Evolutionary conservation across 2,329 filamentous ascomycete genomes (phyloP).

Genomic region (Fusarium xyrophilum): DNA sequence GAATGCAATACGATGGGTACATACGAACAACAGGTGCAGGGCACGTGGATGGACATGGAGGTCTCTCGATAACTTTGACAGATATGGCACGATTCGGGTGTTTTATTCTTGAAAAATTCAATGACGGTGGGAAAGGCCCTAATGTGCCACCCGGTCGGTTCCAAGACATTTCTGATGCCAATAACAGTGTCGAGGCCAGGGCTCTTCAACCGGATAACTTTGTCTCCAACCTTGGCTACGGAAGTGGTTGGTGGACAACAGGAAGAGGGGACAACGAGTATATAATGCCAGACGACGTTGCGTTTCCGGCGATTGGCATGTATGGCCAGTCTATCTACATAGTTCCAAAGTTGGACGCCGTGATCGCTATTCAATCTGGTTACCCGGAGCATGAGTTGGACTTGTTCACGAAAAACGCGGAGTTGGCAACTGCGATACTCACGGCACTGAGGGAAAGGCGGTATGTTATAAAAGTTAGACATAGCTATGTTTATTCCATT

Average conservation of each 20-base stretch:
- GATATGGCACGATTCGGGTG: constrained; percentile 29
- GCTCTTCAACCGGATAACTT: constrained; percentile 19
- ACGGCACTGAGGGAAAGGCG: not conserved
- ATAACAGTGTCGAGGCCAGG: constrained; percentile 12
- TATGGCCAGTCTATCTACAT: constrained; percentile 29
- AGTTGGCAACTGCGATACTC: constrained; percentile 19
- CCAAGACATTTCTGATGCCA: constrained; percentile 16
- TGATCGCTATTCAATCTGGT: constrained; percentile 27
- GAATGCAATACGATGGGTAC: constrained; percentile 30
- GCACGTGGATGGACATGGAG: constrained; percentile 25
- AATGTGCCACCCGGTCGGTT: constrained; percentile 18
- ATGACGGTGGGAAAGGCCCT: constrained; percentile 1
- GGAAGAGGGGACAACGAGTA: constrained; percentile 1
- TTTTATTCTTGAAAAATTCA: constrained; percentile 20
- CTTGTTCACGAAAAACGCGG: constrained; percentile 17
- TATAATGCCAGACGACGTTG: constrained; percentile 12
- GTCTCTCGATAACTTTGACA: constrained; percentile 13
- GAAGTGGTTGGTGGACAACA: constrained; percentile 33
- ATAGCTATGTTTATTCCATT: not conserved
- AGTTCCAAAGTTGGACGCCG: constrained; percentile 3
- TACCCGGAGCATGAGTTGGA: constrained; percentile 31
- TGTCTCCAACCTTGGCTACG: constrained; percentile 22
- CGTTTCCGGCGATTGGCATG: constrained; percentile 23
- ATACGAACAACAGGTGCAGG: constrained; percentile 28
- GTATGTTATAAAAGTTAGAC: not conserved